phyloP scores from a whole-genome alignment of 1,284 basidiomycete genomes.

The Cutaneotrichosporon daszewskae region DNA sequence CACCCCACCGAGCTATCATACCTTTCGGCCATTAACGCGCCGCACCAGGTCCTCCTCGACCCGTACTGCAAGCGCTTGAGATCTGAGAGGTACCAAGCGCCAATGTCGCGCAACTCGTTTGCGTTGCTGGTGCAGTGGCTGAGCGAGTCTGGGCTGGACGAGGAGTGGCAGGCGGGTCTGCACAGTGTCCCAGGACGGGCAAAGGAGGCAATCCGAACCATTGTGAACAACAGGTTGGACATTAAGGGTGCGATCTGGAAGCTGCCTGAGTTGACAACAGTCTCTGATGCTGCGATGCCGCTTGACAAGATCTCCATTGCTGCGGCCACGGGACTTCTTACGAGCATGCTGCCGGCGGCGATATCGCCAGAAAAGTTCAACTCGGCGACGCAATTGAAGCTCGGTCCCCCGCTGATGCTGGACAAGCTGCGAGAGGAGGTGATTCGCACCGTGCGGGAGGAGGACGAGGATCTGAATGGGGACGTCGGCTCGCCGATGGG shows the following conservation, averaged over 20 bases:
- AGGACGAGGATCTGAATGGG: constrained; percentile 32
- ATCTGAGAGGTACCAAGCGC: constrained; percentile 82
- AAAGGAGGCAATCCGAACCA: constrained; percentile 71
- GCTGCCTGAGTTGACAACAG: constrained; percentile 12
- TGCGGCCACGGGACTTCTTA: constrained; percentile 65
- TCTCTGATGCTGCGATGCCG: constrained; percentile 57
- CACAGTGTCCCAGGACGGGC: constrained; percentile 61
- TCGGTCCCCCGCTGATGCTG: constrained; percentile 70
- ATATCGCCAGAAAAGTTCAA: constrained; percentile 68
- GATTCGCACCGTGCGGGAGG: constrained; percentile 55
- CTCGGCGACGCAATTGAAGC: constrained; percentile 66
- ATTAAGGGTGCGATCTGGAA: constrained; percentile 66
- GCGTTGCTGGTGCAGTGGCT: constrained; percentile 91
- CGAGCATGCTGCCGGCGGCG: constrained; percentile 58
- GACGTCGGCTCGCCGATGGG: constrained; percentile 8
- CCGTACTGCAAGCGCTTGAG: constrained; percentile 78
- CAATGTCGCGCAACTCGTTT: constrained; percentile 88
- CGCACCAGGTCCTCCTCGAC: constrained; percentile 78
- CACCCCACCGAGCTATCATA: constrained; percentile 72
- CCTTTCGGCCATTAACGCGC: constrained; percentile 73
- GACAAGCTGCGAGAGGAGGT: constrained; percentile 75
- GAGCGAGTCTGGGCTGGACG: constrained; percentile 74
- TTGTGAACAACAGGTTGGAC: constrained; percentile 86
- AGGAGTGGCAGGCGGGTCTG: constrained; percentile 68
- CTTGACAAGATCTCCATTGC: constrained; percentile 59